These are phyloP conservation scores for Heritiera littoralis DNA, from an alignment of 345 rosid genomes.

Conservation along the genomic window DNA sequence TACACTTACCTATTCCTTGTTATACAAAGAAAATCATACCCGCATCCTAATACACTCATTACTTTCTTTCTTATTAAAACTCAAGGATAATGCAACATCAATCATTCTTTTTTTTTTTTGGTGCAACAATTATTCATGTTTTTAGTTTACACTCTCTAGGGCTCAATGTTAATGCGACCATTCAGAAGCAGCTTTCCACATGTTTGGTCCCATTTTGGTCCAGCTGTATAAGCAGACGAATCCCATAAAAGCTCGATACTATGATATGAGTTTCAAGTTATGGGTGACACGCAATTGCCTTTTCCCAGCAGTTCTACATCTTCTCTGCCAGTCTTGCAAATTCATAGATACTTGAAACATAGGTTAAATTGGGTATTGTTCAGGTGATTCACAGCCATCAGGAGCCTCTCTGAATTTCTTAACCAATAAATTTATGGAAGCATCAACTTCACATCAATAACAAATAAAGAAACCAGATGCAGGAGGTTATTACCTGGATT, in stretches of 20 bases:
- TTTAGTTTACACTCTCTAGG: neutral
- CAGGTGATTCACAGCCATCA: neutral
- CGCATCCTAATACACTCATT: neutral
- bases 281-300: neutral
- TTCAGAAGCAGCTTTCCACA: neutral
- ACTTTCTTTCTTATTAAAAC: neutral
- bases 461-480: neutral
- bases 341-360: neutral
- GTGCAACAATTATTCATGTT: no score
- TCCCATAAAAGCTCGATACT: neutral
- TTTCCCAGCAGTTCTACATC: neutral
- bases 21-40: neutral
- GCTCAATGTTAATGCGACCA: neutral
- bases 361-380: neutral
- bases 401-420: neutral
- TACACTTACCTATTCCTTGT: neutral
- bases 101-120: no score
- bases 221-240: neutral
- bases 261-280: neutral
- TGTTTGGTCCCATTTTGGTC: neutral
- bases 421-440: neutral
- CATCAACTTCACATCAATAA: neutral
- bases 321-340: neutral
- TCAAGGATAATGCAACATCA: neutral
- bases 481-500: neutral